Evolutionary conservation across 805 yeast species (phyloP).

Genomic region (Saccharomycopsis guyanensis): DNA sequence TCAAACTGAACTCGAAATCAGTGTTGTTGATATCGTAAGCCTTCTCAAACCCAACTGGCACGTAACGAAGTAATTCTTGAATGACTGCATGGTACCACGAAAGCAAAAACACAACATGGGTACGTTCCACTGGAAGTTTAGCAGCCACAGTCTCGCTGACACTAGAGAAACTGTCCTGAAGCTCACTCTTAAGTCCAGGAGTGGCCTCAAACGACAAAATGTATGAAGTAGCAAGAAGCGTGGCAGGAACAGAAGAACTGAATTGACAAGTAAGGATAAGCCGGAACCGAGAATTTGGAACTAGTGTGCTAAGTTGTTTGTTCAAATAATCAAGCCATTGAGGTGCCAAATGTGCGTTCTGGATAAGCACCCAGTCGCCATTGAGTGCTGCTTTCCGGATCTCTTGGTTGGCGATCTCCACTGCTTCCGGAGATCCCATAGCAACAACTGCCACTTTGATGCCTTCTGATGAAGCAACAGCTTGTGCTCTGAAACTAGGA

Average conservation of each 20-base stretch:
- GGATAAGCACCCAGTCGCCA: conserved; percentile 69
- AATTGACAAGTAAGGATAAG: conserved; percentile 60
- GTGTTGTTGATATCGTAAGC: conserved; percentile 64
- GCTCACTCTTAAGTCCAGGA: conserved; percentile 46
- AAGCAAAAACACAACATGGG: conserved; percentile 43
- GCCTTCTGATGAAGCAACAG: conserved; percentile 31
- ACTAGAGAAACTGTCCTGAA: conserved; percentile 33
- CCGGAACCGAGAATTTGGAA: conserved; percentile 34
- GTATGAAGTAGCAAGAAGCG: conserved; percentile 46
- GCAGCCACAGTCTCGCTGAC: conserved; percentile 21
- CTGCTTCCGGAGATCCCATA: conserved; percentile 69
- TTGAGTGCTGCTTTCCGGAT: conserved; percentile 36
- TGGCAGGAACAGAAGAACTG: conserved; percentile 41
- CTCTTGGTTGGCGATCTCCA: conserved; percentile 47
- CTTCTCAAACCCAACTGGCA: conserved; percentile 55
- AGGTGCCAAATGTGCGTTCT: conserved; percentile 70
- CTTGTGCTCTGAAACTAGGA: conserved; percentile 47
- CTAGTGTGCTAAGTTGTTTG: conserved; percentile 33
- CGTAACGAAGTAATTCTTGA: conserved; percentile 48
- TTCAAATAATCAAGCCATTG: conserved; percentile 53
- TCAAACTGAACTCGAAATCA: conserved; percentile 51
- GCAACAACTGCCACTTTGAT: conserved; percentile 41
- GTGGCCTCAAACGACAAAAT: conserved; percentile 55
- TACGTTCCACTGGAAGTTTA: conserved; percentile 35
- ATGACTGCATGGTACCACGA: conserved; percentile 68